phyloP scores from a whole-genome alignment of 345 rosid species.

The Toxicodendron radicans region DNA sequence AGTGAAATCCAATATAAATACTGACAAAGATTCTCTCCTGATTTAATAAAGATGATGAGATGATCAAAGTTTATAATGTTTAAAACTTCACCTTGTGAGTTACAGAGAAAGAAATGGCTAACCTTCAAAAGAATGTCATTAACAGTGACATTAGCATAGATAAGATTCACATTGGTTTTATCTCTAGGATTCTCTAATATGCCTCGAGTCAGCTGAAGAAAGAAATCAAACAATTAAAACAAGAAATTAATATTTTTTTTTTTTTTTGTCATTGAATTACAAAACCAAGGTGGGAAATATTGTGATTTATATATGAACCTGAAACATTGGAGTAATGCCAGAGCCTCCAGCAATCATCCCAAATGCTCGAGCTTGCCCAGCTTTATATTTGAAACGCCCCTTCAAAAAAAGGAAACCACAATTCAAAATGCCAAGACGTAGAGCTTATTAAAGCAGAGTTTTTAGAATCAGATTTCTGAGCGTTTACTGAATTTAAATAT shows the following conservation, averaged over 20 bases:
- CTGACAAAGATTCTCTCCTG: no score
- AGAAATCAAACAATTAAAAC: neutral
- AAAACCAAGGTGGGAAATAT: neutral
- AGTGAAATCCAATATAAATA: no score
- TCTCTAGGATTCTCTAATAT: slow-evolving; percentile 49
- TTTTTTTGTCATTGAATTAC: no score
- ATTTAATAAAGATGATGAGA: no score
- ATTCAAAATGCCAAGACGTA: no score
- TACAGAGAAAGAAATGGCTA: no score
- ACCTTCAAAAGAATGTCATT: slow-evolving; percentile 54
- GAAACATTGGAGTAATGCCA: slow-evolving; percentile 64
- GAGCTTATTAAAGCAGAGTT: no score
- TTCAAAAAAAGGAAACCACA: slow-evolving; percentile 6
- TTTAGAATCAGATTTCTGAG: no score
- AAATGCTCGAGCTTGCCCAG: slow-evolving; percentile 43
- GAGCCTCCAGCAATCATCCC: slow-evolving; percentile 62
- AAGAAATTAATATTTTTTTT: no score
- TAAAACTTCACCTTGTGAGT: no score
- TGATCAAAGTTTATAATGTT: no score
- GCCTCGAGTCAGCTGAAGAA: slow-evolving; percentile 37
- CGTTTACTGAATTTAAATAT: no score
- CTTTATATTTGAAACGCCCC: slow-evolving; percentile 47
- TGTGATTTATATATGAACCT: slow-evolving; percentile 22
- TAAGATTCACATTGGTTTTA: slow-evolving; percentile 36
- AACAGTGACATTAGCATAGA: slow-evolving; percentile 43